Conservation (phyloP, 129 eudicot genomes). For the Centaurea solstitialis region DNA sequence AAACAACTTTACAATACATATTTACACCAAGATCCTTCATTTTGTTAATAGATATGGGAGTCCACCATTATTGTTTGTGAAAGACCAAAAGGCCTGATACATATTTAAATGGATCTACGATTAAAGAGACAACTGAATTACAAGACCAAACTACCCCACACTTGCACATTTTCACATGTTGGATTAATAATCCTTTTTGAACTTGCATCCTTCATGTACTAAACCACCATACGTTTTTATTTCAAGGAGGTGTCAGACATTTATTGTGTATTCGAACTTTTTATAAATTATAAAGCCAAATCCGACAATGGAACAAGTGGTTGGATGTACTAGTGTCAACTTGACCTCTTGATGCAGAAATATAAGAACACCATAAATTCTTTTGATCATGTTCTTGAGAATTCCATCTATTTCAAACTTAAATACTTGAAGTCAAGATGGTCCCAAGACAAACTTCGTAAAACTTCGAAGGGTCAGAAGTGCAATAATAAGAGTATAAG, state of each 20-base stretch:
- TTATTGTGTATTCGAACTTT: constrained; percentile 4
- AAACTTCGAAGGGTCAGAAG: constrained; percentile 5
- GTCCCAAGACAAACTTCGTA: not conserved
- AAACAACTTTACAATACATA: constrained; percentile 4
- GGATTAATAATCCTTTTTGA: not conserved
- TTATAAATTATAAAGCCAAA: constrained; percentile 10
- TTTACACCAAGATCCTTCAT: constrained; percentile 16
- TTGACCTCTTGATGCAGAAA: constrained; percentile 22
- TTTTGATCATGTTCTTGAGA: not conserved
- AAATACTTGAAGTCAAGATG: constrained; percentile 14
- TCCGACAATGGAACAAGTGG: constrained; percentile 28
- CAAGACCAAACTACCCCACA: not conserved
- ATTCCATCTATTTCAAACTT: constrained; percentile 4
- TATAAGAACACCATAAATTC: constrained; percentile 1
- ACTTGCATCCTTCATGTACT: not conserved
- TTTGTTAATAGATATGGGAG: not conserved
- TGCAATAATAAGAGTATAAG: not conserved
- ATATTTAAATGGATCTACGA: not conserved
- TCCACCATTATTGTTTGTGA: not conserved
- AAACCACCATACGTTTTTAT: constrained; percentile 4
- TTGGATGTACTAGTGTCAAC: constrained; percentile 9
- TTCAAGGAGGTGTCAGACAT: not conserved
- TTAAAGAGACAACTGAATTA: not conserved
- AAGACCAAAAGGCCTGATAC: not conserved
- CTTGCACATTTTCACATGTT: not conserved